Conservation (phyloP, 2,329 filamentous ascomycete species). For the Colletotrichum australisinense region DNA sequence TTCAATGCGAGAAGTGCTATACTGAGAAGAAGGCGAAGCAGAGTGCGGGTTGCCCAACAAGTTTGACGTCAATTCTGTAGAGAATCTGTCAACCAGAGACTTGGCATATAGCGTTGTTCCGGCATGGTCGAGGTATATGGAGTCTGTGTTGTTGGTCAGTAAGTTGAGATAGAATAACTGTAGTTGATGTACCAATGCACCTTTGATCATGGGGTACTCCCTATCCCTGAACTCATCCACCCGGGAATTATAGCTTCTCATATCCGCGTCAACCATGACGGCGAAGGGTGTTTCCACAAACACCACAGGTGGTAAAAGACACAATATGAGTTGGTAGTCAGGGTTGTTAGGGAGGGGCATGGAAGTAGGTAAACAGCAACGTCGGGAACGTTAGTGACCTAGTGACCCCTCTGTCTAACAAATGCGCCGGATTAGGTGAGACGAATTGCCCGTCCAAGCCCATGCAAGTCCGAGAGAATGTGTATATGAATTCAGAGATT, state of each 20-base stretch:
- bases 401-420: not conserved
- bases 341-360: not conserved
- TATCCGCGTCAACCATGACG: slow-evolving; percentile 1
- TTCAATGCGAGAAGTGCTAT: slow-evolving; percentile 80
- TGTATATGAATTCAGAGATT: not conserved
- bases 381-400: not conserved
- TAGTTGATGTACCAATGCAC: slow-evolving; percentile 49
- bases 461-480: not conserved
- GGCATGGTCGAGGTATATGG: slow-evolving; percentile 91
- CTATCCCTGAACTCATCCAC: slow-evolving; percentile 68
- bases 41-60: slow-evolving; percentile 95
- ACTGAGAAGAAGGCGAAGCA: slow-evolving; percentile 82
- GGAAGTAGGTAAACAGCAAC: not conserved
- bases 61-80: slow-evolving; percentile 79
- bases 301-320: not conserved
- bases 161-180: not conserved
- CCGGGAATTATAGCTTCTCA: slow-evolving; percentile 63
- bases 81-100: slow-evolving; percentile 83
- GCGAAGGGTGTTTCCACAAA: not conserved
- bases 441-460: not conserved
- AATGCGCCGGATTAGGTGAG: slow-evolving; percentile 23
- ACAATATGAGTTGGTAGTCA: not conserved
- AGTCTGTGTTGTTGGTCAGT: slow-evolving; percentile 59
- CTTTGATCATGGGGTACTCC: slow-evolving; percentile 78
- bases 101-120: slow-evolving; percentile 89